Evolutionary conservation across 306 rosid genomes (phyloP).

Genomic region (Lathyrus tuberosus): DNA sequence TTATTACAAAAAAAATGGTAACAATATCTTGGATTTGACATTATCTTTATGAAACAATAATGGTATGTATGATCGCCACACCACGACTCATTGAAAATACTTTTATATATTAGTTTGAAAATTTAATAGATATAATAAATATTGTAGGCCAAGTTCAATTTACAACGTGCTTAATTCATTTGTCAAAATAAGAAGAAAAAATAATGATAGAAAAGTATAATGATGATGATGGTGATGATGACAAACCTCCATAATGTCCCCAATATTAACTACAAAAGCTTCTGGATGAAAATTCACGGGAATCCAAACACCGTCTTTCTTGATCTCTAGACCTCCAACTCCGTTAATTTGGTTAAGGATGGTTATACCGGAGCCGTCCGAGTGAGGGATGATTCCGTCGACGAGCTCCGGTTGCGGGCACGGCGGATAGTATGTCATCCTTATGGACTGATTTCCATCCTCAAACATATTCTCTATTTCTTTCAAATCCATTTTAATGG

Average conservation of each 20-base stretch:
- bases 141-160: constrained; percentile 35
- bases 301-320: constrained; percentile 74
- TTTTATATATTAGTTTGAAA: background rate
- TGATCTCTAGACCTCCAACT: constrained; percentile 72
- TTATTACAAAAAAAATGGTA: too few relatives aligned
- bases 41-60: background rate
- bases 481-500: constrained; percentile 46
- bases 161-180: constrained; percentile 36
- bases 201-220: constrained; percentile 4
- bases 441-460: constrained; percentile 67
- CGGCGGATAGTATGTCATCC: constrained; percentile 84
- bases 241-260: constrained; percentile 82
- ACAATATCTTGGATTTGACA: background rate
- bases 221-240: constrained; percentile 11
- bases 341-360: constrained; percentile 72
- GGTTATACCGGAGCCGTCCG: constrained; percentile 69
- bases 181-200: background rate
- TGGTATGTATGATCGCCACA: background rate
- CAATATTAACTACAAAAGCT: constrained; percentile 73
- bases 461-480: constrained; percentile 57
- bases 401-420: constrained; percentile 72
- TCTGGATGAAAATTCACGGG: constrained; percentile 52
- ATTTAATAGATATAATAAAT: background rate
- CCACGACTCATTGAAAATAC: constrained; percentile 2
- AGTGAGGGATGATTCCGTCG: constrained; percentile 68